Percentiles rank a stretch among this genome's conserved stretches.
These are phyloP conservation scores for Candida silvatica DNA, from an alignment of 805 yeast species.

Conservation along the genomic window DNA sequence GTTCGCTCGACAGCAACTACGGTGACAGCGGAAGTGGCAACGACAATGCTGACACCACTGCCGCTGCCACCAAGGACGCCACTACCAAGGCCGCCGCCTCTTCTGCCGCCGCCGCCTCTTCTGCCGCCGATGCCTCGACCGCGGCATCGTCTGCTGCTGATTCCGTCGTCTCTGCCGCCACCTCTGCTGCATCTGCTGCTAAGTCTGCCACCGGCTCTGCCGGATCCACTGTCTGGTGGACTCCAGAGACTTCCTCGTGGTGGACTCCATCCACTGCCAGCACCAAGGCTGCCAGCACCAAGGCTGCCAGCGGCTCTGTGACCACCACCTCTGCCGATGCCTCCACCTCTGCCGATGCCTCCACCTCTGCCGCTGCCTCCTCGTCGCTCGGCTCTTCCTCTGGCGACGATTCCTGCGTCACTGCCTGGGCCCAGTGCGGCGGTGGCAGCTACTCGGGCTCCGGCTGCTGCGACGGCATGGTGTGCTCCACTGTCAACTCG, in stretches of 20 bases:
- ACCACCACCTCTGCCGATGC: background rate
- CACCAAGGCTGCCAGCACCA: background rate
- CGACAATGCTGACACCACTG: conserved; percentile 4
- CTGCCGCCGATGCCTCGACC: conserved; percentile 1
- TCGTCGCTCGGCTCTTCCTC: conserved; percentile 3
- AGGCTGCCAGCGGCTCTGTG: background rate
- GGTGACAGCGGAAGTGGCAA: background rate
- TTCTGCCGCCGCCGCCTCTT: conserved; percentile 2
- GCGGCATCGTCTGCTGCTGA: conserved; percentile 2
- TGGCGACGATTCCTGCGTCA: conserved; percentile 13
- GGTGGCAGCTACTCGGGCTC: conserved; percentile 19
- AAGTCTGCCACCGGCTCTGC: conserved; percentile 4
- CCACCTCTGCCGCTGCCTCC: conserved; percentile 2
- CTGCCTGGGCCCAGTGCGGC: conserved; percentile 24
- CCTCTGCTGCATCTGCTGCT: conserved; percentile 1
- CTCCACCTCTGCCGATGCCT: conserved; percentile 2
- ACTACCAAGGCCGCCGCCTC: conserved; percentile 1
- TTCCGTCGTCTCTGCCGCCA: background rate
- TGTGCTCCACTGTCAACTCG: conserved; percentile 17
- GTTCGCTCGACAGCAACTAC: conserved; percentile 11
- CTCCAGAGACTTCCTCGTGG: conserved; percentile 1
- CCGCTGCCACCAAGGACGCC: too few relatives aligned
- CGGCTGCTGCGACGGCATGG: conserved; percentile 17
- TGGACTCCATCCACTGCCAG: background rate
- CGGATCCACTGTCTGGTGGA: conserved; percentile 4